Conservation (phyloP, 768 basidiomycete genomes). For the Termitomyces sp. region DNA sequence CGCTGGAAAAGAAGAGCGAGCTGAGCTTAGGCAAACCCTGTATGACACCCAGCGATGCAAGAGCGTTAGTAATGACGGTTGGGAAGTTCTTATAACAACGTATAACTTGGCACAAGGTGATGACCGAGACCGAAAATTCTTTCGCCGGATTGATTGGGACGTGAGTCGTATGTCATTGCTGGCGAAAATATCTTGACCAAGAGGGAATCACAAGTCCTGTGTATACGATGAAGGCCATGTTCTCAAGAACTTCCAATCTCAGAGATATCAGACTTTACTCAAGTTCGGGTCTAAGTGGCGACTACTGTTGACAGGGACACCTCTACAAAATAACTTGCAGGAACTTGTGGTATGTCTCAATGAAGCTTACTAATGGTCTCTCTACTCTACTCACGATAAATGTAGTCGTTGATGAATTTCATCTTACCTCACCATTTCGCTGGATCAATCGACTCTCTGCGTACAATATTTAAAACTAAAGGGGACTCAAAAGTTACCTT, state of each 20-base stretch:
- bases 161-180: constrained; percentile 43
- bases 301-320: constrained; percentile 91
- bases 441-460: constrained; percentile 68
- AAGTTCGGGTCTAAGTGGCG: constrained; percentile 87
- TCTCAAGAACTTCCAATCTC: constrained; percentile 96
- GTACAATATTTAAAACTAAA: constrained; percentile 95
- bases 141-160: constrained; percentile 88
- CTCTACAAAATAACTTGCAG: constrained; percentile 87
- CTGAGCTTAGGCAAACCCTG: constrained; percentile 66
- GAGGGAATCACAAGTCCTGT: constrained; percentile 54
- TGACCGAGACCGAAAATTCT: constrained; percentile 88
- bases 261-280: constrained; percentile 86
- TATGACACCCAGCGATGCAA: constrained; percentile 48
- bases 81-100: constrained; percentile 95
- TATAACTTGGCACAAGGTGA: constrained; percentile 93
- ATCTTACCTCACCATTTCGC: constrained; percentile 90
- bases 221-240: constrained; percentile 98
- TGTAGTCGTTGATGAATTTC: constrained; percentile 94
- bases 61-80: constrained; percentile 50
- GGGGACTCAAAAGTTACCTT: constrained; percentile 87
- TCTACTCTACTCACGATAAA: constrained; percentile 5
- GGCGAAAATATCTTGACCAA: neutral
- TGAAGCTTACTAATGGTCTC: neutral
- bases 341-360: constrained; percentile 69
- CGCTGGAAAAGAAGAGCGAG: constrained; percentile 84